These are phyloP conservation scores for Licmophora abbreviata DNA, from an alignment of 108 stramenopile genomes.

Conservation along the genomic window DNA sequence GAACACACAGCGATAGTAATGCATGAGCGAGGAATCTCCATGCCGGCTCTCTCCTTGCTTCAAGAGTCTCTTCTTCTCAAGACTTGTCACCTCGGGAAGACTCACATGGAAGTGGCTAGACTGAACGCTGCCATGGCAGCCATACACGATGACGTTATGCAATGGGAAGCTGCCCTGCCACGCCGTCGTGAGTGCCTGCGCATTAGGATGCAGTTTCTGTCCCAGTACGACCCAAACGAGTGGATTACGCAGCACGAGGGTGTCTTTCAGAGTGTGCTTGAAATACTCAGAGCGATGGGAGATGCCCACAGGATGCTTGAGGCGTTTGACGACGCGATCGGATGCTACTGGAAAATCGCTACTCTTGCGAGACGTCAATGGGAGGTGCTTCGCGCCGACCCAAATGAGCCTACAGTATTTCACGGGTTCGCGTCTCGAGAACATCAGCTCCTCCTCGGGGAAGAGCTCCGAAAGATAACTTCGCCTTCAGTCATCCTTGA, in stretches of 20 bases:
- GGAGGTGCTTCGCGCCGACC: not conserved
- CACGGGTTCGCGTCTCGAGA: slow-evolving; percentile 1
- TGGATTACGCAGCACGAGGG: not conserved
- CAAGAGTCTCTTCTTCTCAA: slow-evolving; percentile 35
- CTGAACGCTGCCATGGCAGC: slow-evolving; percentile 34
- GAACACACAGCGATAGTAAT: slow-evolving; percentile 2
- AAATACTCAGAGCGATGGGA: slow-evolving; percentile 1
- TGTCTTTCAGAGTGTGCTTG: not conserved
- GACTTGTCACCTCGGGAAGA: slow-evolving; percentile 26
- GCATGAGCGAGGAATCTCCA: not conserved
- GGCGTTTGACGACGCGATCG: slow-evolving; percentile 4
- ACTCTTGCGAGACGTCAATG: not conserved
- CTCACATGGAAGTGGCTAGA: slow-evolving; percentile 30
- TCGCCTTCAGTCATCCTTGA: slow-evolving; percentile 1
- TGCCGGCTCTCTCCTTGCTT: slow-evolving; percentile 19
- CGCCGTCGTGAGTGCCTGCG: slow-evolving; percentile 36
- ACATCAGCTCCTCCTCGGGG: not conserved
- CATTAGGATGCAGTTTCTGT: slow-evolving; percentile 16
- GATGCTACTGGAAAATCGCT: slow-evolving; percentile 9
- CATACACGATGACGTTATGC: slow-evolving; percentile 30
- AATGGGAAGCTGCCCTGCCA: slow-evolving; percentile 22
- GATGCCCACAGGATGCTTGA: slow-evolving; percentile 5
- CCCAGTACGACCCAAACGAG: not conserved
- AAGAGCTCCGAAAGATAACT: slow-evolving; percentile 2
- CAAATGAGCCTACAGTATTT: not conserved